Conservation (phyloP, 2,329 filamentous ascomycete genomes). For the Chrysoporthe puriensis region DNA sequence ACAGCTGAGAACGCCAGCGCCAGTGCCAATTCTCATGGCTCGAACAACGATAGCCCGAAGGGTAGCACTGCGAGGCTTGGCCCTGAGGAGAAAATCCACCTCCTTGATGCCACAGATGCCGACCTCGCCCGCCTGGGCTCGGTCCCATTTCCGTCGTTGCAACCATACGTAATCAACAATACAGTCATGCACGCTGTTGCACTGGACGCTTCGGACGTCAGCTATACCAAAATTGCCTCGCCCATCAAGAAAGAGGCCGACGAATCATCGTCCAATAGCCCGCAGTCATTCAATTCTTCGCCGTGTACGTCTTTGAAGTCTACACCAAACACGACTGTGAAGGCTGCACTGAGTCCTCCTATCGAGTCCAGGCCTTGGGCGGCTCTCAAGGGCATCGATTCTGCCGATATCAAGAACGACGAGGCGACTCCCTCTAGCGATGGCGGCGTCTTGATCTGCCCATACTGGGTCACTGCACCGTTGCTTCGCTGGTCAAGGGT, state of each 20-base stretch:
- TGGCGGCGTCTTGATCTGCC: background rate
- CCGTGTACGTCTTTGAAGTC: too few species aligned
- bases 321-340: too few species aligned
- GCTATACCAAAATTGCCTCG: background rate
- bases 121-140: background rate
- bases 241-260: background rate
- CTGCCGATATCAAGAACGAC: background rate
- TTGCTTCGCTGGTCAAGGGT: background rate
- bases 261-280: background rate
- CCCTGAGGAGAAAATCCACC: background rate
- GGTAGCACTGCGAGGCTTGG: background rate
- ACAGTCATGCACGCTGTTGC: background rate
- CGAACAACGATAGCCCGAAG: background rate
- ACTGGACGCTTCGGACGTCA: background rate
- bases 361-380: background rate
- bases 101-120: background rate
- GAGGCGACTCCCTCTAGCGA: background rate
- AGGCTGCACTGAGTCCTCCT: background rate
- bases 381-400: background rate
- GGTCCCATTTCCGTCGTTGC: background rate
- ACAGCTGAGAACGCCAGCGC: background rate
- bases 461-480: slow-evolving; percentile 4
- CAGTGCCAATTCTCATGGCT: background rate
- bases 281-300: too few species aligned
- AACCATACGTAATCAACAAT: background rate